Conservation (phyloP, 176 grass and related monocot species). For the Rhynchospora pubera region DNA sequence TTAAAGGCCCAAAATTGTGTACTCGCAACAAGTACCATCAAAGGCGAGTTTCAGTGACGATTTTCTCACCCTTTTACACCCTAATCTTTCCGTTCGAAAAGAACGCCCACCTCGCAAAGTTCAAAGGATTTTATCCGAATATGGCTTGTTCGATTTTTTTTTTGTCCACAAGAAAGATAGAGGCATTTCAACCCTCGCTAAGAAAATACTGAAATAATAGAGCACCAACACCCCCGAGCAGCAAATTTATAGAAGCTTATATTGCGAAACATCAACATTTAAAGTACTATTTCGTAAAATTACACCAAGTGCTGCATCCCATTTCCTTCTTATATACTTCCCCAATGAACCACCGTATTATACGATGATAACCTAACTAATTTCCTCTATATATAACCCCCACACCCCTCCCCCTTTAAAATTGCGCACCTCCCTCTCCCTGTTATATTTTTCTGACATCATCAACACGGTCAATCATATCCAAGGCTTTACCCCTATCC, state of each 20-base stretch:
- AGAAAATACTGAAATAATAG: not conserved
- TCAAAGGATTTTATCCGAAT: not conserved
- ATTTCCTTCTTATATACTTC: not conserved
- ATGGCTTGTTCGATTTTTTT: not conserved
- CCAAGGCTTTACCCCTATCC: slow-evolving; percentile 74
- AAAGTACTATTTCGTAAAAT: not conserved
- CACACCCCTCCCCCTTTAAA: not conserved
- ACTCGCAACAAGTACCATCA: no score
- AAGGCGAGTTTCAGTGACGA: no score
- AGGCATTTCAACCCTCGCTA: not conserved
- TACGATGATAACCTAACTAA: not conserved
- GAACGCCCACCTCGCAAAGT: no score
- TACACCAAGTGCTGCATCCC: not conserved
- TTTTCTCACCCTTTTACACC: no score
- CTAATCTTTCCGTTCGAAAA: no score
- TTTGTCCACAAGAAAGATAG: not conserved
- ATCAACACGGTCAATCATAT: slow-evolving; percentile 86
- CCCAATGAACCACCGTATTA: not conserved
- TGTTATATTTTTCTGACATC: slow-evolving; percentile 44
- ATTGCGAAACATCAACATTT: not conserved
- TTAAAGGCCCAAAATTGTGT: no score
- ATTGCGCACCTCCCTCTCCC: not conserved
- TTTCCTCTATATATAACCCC: not conserved
- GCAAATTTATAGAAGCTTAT: not conserved
- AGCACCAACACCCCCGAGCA: not conserved